Evolutionary conservation across 1,284 basidiomycete species (phyloP), one percentile per base, ranked within the genome.

Genomic region (Ceratorhiza oryzae-sativae): DNA sequence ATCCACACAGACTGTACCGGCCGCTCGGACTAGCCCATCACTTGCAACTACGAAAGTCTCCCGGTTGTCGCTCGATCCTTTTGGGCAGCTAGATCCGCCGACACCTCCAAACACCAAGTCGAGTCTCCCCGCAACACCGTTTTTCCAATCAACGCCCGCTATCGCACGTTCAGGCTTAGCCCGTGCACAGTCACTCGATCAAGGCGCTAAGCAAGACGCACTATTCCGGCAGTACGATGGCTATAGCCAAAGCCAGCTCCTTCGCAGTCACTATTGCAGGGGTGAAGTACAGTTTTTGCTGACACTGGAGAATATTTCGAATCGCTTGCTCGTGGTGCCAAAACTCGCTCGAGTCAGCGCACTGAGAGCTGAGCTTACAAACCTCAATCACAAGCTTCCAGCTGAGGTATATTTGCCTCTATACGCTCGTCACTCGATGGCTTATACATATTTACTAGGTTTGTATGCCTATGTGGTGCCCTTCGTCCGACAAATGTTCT

Each of bases 391-490:
- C 80, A 94, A 93, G 79, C 86, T 99, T 36, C 97, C 97, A 30
- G 93, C 94, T 8, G 94, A 97, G 85, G 93, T 93, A 81, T 75
- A 81, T 80, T 62, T 32, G 6, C 34, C n/a, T 34, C 71, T 10
- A 72, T 23, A 5, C 18, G 72, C 74, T 70, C 60, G 55, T 53
- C 71, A 48, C 53, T 48, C 36, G 42, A 5, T 51, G 51, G 15
- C 42, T 41, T 27, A 46, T 5, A 18, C 36, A 13, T 9, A 15
- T 20, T 48, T 45, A 59, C 65, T 77, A 95, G 90, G 88, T 95
- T n/a, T 98, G 96, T 81, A 94, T 98, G 88, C 96, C 95, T 30
- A 87, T 97, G 83, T 98, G 96, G 96, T 98, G 95, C 78, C 82
- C 87, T 12, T 92, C 93, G 9, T 89, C 88, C 39, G 90, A 90